Evolutionary conservation across 2,329 filamentous ascomycete genomes (phyloP), one percentile per base, ranked within the genome.

Genomic region (Zasmidium angulare): DNA sequence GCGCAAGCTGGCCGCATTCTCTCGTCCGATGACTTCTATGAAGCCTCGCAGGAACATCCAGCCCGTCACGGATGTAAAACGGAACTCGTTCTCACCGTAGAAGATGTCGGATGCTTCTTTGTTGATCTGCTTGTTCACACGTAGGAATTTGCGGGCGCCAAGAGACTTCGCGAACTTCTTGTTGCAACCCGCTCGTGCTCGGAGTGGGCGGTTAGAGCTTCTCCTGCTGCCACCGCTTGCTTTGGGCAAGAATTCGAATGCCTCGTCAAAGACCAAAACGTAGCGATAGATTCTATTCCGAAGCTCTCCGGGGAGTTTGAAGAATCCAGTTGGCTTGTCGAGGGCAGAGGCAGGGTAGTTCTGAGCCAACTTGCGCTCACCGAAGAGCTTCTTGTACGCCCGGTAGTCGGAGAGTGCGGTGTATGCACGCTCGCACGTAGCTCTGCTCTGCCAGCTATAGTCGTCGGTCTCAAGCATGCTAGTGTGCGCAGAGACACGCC

Each of bases 71-170:
- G 36, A 14, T 3, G 58, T 58, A 40, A 62, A 64, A 6, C 58
- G 57, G 71, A 82, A 82, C 26, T 74, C 72, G 67, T 81, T 79
- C 14, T 66, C 64, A 7, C 74, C 72, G 65, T 82, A 83, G 17
- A 82, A 72, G 3, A 81, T 70, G 23, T 71, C 67, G 0, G 64
- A 61, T 0, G 75, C 76, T 71, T 81, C 78, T 14, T 63, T 26
- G 64, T 76, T 65, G 55, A 77, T 71, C 22, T 70, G 71, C 21
- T 50, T 55, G 50, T 50, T 58, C 17, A 56, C 17, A 12, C 58
- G 51, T 10, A 63, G 43, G 4, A 63, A 46, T n/a, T 49, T 49
- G 46, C 23, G 55, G 22, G 22, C 21, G 47, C 12, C 31, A 17
- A 43, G 36, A 4, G 36, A 17, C 36, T 43, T 43, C 7, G 49